Evolutionary conservation across 768 basidiomycete genomes (phyloP).

Genomic region (Lenzites betulinus): DNA sequence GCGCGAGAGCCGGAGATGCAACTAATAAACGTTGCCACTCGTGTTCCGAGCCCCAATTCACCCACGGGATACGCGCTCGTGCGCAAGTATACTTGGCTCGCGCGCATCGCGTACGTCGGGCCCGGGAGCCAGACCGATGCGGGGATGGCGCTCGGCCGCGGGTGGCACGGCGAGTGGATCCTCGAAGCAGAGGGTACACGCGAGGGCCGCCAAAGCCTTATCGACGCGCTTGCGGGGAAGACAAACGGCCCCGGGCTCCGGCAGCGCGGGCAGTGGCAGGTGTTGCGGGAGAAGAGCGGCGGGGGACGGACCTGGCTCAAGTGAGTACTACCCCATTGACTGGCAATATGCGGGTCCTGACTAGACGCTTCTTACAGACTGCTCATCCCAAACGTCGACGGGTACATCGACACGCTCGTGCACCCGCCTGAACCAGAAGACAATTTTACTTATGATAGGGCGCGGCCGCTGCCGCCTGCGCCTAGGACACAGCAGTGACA

Average conservation of each 20-base stretch:
- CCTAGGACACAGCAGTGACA: constrained; percentile 11
- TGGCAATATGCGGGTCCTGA: background rate
- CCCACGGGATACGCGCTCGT: constrained; percentile 60
- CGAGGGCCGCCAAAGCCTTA: constrained; percentile 57
- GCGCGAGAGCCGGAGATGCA: constrained; percentile 38
- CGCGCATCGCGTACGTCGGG: constrained; percentile 44
- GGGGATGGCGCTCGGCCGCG: constrained; percentile 52
- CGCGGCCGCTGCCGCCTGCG: background rate
- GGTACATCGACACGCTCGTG: constrained; percentile 21
- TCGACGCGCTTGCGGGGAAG: constrained; percentile 54
- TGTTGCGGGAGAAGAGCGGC: constrained; percentile 63
- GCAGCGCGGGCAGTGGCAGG: constrained; percentile 45
- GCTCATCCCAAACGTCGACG: constrained; percentile 24
- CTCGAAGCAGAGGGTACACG: constrained; percentile 77
- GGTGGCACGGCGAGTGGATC: constrained; percentile 78
- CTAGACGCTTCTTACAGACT: constrained; percentile 10
- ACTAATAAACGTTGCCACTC: constrained; percentile 46
- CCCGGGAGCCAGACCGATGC: constrained; percentile 27
- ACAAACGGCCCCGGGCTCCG: constrained; percentile 30
- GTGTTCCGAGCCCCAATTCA: constrained; percentile 61
- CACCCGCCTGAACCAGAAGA: constrained; percentile 20
- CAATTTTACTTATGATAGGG: background rate
- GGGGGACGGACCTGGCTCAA: constrained; percentile 65
- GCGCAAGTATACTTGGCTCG: constrained; percentile 68
- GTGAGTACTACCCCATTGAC: constrained; percentile 38